Evolutionary conservation across 176 grass and related monocot genomes (phyloP), one percentile per base, ranked within the genome.

Genomic region (Paspalum vaginatum): DNA sequence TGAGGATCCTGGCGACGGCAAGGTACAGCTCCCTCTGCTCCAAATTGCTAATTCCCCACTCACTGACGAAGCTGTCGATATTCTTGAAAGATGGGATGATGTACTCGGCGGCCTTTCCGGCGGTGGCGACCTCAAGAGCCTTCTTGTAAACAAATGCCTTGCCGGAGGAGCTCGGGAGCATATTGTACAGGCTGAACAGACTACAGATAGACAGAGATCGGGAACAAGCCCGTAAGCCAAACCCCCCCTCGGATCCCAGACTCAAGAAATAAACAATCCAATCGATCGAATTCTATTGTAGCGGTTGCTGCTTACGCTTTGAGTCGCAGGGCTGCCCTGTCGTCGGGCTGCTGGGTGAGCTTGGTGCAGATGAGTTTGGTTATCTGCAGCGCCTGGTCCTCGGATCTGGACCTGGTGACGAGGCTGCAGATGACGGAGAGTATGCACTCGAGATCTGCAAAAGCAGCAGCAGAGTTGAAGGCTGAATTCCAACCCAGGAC

Each of bases 1-100:
- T 99, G 32, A 99, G 79, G 37, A 95, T 89, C 64, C 79, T 91
- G 68, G 92, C n/a, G 13, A 88, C 65, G 18, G 79, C 41, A 6
- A 78, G 90, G 50, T 84, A 99, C 66, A 99, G 90, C 10, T 90
- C 84, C 81, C 96, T 90, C 77, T 91, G 84, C 42, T 99, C 90
- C 40, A 88, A 64, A 70, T 91, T 86, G 61, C 72, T 82, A 65
- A 95, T 91, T 75, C 88, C 89, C 96, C 92, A 99, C 24, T 99
- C 88, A 1, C 67, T 81, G 18, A 95, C 41, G 64, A 91, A 95
- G 72, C 44, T 83, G 68, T 95, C 90, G 4, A 99, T 86, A 39
- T 95, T 95, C 65, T 93, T 99, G 48, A 95, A 95, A 43, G 92
- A 95, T 42, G 92, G 86, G 43, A 89, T 61, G 60, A 98, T 83